These are phyloP conservation scores for Exophiala sp. DNA, from an alignment of 2,329 filamentous ascomycete species.

Conservation along the genomic window DNA sequence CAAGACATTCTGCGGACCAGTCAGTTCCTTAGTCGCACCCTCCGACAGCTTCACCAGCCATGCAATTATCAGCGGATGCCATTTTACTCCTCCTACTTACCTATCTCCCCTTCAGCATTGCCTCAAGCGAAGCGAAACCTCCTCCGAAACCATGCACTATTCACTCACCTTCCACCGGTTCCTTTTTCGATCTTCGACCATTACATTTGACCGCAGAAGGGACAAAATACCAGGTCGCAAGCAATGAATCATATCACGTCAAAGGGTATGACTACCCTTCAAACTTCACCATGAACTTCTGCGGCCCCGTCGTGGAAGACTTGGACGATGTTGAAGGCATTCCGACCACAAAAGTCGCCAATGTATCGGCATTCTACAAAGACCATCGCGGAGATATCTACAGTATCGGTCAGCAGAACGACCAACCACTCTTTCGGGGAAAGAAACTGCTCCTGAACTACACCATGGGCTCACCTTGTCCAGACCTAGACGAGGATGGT, in stretches of 20 bases:
- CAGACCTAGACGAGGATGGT: constrained; percentile 29
- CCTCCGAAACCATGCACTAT: constrained; percentile 55
- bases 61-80: constrained; percentile 17
- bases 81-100: constrained; percentile 33
- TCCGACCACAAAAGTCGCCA: constrained; percentile 37
- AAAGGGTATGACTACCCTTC: constrained; percentile 46
- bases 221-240: constrained; percentile 41
- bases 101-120: constrained; percentile 30
- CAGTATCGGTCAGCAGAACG: constrained; percentile 39
- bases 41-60: constrained; percentile 9
- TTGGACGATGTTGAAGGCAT: constrained; percentile 45
- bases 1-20: too few relatives aligned
- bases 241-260: constrained; percentile 45
- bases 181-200: constrained; percentile 58
- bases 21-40: too few relatives aligned
- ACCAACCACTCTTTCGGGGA: constrained; percentile 45
- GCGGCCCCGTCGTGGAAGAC: constrained; percentile 45
- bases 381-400: constrained; percentile 22
- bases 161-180: constrained; percentile 53
- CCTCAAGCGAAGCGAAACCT: constrained; percentile 39
- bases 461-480: constrained; percentile 67
- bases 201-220: constrained; percentile 38
- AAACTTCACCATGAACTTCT: constrained; percentile 49
- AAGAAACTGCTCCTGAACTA: constrained; percentile 69
- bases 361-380: constrained; percentile 47